Evolutionary conservation across 164 flowering plant genomes (phyloP), one percentile per base, ranked within the genome.

Genomic region (Dillenia suffruticosa): DNA sequence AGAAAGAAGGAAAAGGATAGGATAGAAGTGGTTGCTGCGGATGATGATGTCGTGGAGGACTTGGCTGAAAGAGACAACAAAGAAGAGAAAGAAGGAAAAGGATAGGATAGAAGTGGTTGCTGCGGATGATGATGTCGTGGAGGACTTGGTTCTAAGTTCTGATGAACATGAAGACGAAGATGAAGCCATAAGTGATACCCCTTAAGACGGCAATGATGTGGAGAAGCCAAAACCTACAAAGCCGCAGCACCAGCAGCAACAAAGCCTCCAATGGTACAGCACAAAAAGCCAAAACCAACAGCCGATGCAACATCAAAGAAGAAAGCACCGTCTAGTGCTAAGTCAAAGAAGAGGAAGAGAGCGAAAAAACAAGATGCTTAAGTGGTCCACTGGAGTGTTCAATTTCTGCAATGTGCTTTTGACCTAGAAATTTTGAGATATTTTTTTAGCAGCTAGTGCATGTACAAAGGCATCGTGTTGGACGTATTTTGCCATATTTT

Each of bases 141-240:
- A 85, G 74, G 90, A 85, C 72, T 75, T 82, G 46, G 73, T 85
- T 8, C 72, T 81, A 2, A 84, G 85, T 71, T 82, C 85, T 12
- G 90, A 84, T 59, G 86, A 80, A 44, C 87, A 84, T 59, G 86
- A 80, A 44, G 85, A 81, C 16, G 58, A 56, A 22, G 58, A 64
- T 2, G 77, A 26, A 26, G 17, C 68, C 46, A 9, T 62, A 9
- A 61, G 61, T 44, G 78, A 74, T 13, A 14, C 13, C 52, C 55
- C 53, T 8, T 32, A 54, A 16, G 57, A 45, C 0, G 64, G 12
- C 44, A 56, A 71, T 26, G 81, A 72, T 17, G 68, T 43, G 9
- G 58, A 63, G n/a, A 32, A 32, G 40, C 40, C 40, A 32, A 32
- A 32, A 32, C 40, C 40, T 32, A 0, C 40, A 32, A 32, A 32